Evolutionary conservation across 177 flowering plant genomes (phyloP).

Genomic region (Vitis hybrid): DNA sequence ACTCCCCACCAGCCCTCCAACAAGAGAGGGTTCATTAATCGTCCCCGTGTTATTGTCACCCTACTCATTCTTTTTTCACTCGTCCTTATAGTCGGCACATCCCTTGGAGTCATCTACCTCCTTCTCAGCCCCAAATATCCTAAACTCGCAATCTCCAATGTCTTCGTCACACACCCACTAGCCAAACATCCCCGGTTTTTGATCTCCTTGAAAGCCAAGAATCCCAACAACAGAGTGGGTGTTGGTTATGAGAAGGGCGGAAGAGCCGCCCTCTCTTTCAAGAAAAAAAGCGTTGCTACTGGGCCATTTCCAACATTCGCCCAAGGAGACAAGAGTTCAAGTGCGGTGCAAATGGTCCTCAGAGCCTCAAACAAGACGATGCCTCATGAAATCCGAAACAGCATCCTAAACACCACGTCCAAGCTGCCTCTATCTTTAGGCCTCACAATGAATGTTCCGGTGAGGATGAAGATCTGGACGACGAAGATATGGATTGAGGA

Average conservation of each 20-base stretch:
- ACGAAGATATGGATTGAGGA: constrained; percentile 13
- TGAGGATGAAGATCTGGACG: constrained; percentile 13
- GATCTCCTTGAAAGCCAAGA: constrained; percentile 22
- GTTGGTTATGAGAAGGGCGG: constrained; percentile 21
- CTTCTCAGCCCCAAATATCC: constrained; percentile 23
- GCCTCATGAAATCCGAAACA: constrained; percentile 22
- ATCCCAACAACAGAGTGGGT: constrained; percentile 23
- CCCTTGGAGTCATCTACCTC: not conserved
- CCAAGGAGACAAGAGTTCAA: constrained; percentile 8
- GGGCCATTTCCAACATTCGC: constrained; percentile 16
- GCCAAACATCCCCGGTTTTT: constrained; percentile 9
- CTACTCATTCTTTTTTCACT: constrained; percentile 7
- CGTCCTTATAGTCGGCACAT: constrained; percentile 12
- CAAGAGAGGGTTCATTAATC: not conserved
- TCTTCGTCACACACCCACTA: constrained; percentile 11
- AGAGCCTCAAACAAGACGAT: constrained; percentile 14
- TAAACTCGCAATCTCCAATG: constrained; percentile 15
- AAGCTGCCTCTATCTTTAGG: constrained; percentile 10
- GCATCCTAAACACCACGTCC: constrained; percentile 13
- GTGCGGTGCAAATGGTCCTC: constrained; percentile 4
- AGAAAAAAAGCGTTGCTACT: constrained; percentile 20
- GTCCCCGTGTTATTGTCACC: not conserved
- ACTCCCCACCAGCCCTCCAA: constrained; percentile 3
- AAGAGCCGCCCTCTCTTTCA: constrained; percentile 13
- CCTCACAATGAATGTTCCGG: constrained; percentile 19